Conservation (phyloP, 1,284 basidiomycete species). For the Sparassis latifolia region DNA sequence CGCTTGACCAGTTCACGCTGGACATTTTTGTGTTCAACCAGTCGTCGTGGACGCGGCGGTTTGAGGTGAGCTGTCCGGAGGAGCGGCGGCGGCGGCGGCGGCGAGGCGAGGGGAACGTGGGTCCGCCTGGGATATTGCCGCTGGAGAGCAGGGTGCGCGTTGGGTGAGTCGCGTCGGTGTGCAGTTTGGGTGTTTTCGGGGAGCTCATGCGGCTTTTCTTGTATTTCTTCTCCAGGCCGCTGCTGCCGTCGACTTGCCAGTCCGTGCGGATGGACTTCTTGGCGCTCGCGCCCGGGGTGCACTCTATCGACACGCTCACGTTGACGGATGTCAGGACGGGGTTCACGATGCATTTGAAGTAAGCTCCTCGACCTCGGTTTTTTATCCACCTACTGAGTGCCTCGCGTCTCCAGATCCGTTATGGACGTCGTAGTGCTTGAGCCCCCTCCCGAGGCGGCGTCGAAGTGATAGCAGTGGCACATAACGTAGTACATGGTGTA, state of each 20-base stretch:
- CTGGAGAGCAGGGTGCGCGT: conserved; percentile 78
- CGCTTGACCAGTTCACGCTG: conserved; percentile 71
- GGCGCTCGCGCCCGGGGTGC: conserved; percentile 75
- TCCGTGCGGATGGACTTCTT: conserved; percentile 84
- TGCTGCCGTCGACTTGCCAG: conserved; percentile 76
- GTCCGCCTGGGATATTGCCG: conserved; percentile 61
- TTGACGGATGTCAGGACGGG: conserved; percentile 71
- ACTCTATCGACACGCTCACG: conserved; percentile 67
- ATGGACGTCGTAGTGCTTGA: conserved; percentile 66
- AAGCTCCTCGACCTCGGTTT: conserved; percentile 10
- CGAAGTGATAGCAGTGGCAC: too few species aligned
- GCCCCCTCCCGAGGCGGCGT: too few species aligned
- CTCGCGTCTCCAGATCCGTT: conserved; percentile 39
- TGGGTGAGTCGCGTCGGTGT: conserved; percentile 44
- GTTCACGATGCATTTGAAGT: conserved; percentile 71
- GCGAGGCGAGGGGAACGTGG: conserved; percentile 30
- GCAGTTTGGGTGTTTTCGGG: too few species aligned
- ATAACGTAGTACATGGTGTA: too few species aligned
- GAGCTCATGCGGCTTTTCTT: too few species aligned
- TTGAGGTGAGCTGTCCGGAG: conserved; percentile 70
- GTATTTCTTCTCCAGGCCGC: conserved; percentile 44
- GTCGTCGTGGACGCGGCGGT: conserved; percentile 68
- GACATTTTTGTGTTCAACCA: conserved; percentile 89
- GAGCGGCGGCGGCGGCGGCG: conserved; percentile 41
- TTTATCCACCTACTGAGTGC: not conserved